These are phyloP conservation scores for Polytrichum commune DNA, from an alignment of 225 moss, liverwort and hornwort genomes.

Conservation along the genomic window DNA sequence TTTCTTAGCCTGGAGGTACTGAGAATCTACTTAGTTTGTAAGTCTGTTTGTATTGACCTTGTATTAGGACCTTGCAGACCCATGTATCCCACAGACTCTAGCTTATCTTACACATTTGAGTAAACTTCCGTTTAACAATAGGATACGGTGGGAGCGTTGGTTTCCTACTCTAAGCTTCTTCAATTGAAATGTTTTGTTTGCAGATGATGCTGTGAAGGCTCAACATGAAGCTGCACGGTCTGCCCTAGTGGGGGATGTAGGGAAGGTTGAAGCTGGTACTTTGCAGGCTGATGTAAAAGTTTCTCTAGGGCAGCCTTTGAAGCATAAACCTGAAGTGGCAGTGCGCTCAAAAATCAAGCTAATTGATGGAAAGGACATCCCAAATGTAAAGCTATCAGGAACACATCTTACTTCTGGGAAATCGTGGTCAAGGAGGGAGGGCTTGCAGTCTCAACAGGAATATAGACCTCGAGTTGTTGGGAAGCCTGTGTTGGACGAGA, in stretches of 20 bases:
- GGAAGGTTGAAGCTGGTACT: conserved; percentile 17
- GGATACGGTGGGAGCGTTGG: too few relatives aligned
- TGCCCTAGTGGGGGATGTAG: conserved; percentile 18
- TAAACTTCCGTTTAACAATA: too few relatives aligned
- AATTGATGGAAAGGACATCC: conserved; percentile 13
- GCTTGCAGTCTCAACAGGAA: conserved; percentile 24
- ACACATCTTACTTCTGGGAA: conserved; percentile 24
- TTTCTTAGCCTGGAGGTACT: too few relatives aligned
- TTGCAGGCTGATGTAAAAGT: conserved; percentile 11
- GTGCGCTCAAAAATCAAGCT: conserved; percentile 17
- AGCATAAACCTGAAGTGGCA: conserved; percentile 21
- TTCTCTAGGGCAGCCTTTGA: conserved; percentile 17
- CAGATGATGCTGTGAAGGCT: background rate
- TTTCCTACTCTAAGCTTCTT: too few relatives aligned
- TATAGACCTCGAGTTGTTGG: conserved; percentile 18
- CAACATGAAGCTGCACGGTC: background rate
- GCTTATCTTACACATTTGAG: too few relatives aligned
- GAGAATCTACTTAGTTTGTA: background rate
- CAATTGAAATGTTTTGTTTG: too few relatives aligned
- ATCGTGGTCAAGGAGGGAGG: conserved; percentile 22
- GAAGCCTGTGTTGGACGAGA: conserved; percentile 24
- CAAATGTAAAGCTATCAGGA: conserved; percentile 19
- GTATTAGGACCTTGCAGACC: too few relatives aligned
- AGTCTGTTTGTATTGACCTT: background rate
- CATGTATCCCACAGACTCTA: too few relatives aligned